Conservation (phyloP, 1,139 yeast genomes). For the Kodamaea suecica region DNA sequence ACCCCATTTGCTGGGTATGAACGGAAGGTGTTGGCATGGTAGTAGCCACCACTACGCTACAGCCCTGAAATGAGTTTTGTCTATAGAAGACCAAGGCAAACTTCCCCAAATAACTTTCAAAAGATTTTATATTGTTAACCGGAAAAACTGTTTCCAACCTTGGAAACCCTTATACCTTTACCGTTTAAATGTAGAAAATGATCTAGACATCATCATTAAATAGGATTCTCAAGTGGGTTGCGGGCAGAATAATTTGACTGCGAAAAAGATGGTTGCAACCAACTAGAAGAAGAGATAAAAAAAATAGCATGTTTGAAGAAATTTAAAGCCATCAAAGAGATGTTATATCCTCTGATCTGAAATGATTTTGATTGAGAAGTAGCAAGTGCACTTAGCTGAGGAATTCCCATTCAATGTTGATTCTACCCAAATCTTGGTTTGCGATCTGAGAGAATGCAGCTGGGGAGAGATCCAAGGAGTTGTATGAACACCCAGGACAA, state of each 20-base stretch:
- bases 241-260: too few species aligned
- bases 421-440: conserved; percentile 39
- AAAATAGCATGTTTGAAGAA: too few species aligned
- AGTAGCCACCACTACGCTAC: too few species aligned
- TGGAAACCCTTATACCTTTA: conserved; percentile 1
- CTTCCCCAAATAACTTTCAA: not conserved
- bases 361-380: too few species aligned
- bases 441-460: conserved; percentile 40
- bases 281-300: too few species aligned
- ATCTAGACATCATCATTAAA: too few species aligned
- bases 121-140: not conserved
- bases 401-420: conserved; percentile 39
- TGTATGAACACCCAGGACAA: conserved; percentile 37
- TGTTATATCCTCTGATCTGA: conserved; percentile 1
- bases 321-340: conserved; percentile 5
- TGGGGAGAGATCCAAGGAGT: conserved; percentile 48
- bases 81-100: not conserved
- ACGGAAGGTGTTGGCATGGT: too few species aligned
- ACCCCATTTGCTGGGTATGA: too few species aligned
- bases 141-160: not conserved
- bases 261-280: too few species aligned
- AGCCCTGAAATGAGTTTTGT: not conserved
- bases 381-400: too few species aligned
- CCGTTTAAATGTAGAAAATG: not conserved
- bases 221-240: too few species aligned